These are phyloP conservation scores for Tubosaeta sp. DNA, from an alignment of 768 basidiomycete species.

Conservation along the genomic window DNA sequence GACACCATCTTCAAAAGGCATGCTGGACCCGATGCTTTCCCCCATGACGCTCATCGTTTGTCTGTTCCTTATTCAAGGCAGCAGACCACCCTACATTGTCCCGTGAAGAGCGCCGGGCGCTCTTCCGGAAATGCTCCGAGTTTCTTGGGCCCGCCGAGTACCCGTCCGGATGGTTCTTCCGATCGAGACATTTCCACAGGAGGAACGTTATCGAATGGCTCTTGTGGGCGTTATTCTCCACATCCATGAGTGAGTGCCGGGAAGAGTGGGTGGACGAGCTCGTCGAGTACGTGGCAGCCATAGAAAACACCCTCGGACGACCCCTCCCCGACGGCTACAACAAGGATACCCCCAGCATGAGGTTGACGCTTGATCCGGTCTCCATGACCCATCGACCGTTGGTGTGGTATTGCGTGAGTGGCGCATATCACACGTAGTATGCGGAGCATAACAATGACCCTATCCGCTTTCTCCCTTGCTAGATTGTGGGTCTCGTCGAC, in stretches of 20 bases:
- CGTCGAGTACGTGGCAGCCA: constrained; percentile 37
- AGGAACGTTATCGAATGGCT: constrained; percentile 58
- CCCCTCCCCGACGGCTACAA: constrained; percentile 40
- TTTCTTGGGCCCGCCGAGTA: constrained; percentile 20
- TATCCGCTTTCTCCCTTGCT: background rate
- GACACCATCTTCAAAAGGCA: constrained; percentile 43
- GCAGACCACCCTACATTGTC: constrained; percentile 36
- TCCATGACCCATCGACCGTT: constrained; percentile 51
- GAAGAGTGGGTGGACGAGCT: constrained; percentile 50
- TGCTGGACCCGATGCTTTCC: background rate
- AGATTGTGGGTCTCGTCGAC: constrained; percentile 57
- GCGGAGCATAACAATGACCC: background rate
- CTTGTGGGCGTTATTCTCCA: constrained; percentile 59
- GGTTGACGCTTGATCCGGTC: constrained; percentile 56
- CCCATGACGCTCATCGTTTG: background rate
- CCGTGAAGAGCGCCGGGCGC: constrained; percentile 38
- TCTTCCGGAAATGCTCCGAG: constrained; percentile 47
- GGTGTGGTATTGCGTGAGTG: constrained; percentile 58
- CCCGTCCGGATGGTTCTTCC: constrained; percentile 53
- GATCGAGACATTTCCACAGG: constrained; percentile 31
- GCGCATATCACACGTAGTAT: background rate
- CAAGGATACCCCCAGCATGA: constrained; percentile 40
- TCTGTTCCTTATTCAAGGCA: constrained; percentile 22
- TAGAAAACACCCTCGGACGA: constrained; percentile 40
- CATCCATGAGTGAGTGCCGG: constrained; percentile 26